Conservation (phyloP, 306 rosid species). For the Acacia crassicarpa region DNA sequence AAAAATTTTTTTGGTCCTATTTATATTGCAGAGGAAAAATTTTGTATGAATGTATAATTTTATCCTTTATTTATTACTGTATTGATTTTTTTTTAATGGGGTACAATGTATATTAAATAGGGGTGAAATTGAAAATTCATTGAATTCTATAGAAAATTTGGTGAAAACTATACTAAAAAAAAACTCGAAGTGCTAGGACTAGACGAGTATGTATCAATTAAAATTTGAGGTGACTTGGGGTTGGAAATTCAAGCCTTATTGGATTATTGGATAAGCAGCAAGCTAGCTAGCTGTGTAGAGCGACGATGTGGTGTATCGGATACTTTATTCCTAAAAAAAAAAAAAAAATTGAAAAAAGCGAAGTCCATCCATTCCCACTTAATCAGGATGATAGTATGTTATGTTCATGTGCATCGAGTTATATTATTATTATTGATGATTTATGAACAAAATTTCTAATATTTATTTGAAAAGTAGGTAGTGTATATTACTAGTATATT, state of each 20-base stretch:
- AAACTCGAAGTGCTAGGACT: no score
- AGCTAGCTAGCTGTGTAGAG: background rate
- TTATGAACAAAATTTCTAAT: background rate
- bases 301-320: conserved; percentile 22
- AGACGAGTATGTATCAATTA: background rate
- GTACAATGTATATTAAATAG: no score
- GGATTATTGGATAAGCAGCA: background rate
- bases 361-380: background rate
- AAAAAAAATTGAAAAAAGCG: background rate
- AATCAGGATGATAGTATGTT: background rate
- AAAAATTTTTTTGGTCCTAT: no score
- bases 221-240: background rate
- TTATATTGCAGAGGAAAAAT: no score
- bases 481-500: background rate
- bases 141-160: no score
- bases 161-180: no score
- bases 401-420: background rate
- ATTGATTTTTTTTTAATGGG: no score
- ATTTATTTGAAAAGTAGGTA: background rate
- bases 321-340: conserved; percentile 25
- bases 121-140: no score
- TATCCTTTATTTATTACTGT: no score
- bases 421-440: background rate
- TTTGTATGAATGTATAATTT: no score
- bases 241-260: background rate